phyloP scores from a whole-genome alignment of 371 early-diverging fungal genomes.

The Dinochytrium kinnereticum region DNA sequence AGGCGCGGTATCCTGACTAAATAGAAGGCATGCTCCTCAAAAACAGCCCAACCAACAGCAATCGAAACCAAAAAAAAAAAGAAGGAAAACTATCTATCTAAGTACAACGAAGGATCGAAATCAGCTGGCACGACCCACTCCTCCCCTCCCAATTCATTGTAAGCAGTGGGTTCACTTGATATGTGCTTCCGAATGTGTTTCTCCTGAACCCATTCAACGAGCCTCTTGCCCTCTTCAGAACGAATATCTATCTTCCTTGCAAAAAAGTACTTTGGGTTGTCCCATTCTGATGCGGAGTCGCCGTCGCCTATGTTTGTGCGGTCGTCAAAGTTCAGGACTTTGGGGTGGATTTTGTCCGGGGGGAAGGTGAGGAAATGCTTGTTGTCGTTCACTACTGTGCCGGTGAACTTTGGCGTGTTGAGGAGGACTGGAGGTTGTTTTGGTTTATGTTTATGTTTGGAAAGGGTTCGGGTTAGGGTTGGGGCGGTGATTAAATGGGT shows the following conservation, averaged over 20 bases:
- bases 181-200: conserved; percentile 19
- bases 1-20: too few relatives aligned
- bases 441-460: not conserved
- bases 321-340: not conserved
- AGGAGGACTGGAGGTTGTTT: conserved; percentile 19
- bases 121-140: not conserved
- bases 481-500: not conserved
- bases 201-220: conserved; percentile 46
- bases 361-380: conserved; percentile 47
- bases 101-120: not conserved
- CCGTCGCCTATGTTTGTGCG: not conserved
- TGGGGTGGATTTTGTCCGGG: conserved; percentile 12
- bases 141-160: not conserved
- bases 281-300: not conserved
- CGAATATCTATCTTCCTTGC: conserved; percentile 37
- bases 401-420: conserved; percentile 30
- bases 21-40: too few relatives aligned
- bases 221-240: conserved; percentile 17
- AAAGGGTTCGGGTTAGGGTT: not conserved
- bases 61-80: not conserved
- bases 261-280: conserved; percentile 1
- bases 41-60: too few relatives aligned
- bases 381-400: conserved; percentile 37
- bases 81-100: not conserved
- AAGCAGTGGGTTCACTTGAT: not conserved